Conservation (phyloP, 768 basidiomycete genomes). For the Suillus discolor region DNA sequence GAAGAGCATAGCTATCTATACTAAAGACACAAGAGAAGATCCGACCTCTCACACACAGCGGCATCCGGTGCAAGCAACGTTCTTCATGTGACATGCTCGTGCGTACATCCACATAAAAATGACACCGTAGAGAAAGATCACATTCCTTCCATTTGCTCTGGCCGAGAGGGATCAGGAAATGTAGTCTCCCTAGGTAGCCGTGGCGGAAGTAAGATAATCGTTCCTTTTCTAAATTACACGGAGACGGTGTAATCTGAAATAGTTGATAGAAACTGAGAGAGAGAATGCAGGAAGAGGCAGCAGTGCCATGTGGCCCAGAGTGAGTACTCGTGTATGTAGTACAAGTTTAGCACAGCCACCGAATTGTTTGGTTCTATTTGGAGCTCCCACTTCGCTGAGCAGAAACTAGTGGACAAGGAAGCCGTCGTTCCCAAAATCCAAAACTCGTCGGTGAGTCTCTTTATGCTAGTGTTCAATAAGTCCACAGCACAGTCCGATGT, state of each 20-base stretch:
- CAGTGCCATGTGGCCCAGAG: neutral
- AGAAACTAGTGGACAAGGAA: constrained; percentile 14
- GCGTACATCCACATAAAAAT: neutral
- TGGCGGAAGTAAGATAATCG: neutral
- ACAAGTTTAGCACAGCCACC: constrained; percentile 2
- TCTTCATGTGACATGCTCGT: neutral
- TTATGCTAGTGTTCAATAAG: constrained; percentile 19
- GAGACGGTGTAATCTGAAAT: neutral
- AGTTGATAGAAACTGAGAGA: neutral
- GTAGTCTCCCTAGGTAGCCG: neutral
- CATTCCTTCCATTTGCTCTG: neutral
- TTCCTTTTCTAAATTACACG: neutral
- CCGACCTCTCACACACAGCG: neutral
- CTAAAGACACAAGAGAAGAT: neutral
- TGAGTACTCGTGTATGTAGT: neutral
- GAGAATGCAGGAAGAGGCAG: neutral
- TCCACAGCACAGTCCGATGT: neutral
- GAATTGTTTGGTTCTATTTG: constrained; percentile 4
- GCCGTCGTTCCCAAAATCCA: constrained; percentile 52
- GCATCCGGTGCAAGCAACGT: neutral
- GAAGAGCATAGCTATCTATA: neutral
- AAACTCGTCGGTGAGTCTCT: constrained; percentile 53
- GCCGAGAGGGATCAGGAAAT: neutral
- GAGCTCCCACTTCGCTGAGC: neutral
- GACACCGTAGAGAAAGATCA: neutral